phyloP scores from a whole-genome alignment of 2,329 filamentous ascomycete genomes.

The Fulvia fulva region DNA sequence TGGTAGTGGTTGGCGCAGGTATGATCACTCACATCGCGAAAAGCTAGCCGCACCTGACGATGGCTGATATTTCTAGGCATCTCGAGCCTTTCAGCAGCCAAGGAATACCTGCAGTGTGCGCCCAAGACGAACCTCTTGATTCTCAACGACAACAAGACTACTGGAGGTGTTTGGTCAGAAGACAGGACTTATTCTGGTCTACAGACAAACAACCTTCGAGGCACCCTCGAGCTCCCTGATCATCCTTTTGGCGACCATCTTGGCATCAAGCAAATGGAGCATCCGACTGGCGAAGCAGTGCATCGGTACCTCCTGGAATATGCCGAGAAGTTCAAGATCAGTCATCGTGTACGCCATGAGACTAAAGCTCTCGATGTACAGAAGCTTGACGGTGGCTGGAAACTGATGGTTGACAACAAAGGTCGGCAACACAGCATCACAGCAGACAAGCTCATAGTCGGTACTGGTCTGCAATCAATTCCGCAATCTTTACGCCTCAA shows the following conservation, averaged over 20 bases:
- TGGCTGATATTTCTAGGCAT: constrained; percentile 4
- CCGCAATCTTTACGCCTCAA: constrained; percentile 4
- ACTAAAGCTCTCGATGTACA: constrained; percentile 8
- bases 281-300: constrained; percentile 10
- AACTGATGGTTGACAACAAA: constrained; percentile 1
- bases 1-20: constrained; percentile 14
- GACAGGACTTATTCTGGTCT: constrained; percentile 13
- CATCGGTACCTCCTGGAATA: constrained; percentile 12
- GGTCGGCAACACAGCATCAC: not conserved
- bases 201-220: constrained; percentile 10
- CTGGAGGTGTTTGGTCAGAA: constrained; percentile 13
- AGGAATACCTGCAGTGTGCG: constrained; percentile 11
- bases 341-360: constrained; percentile 4
- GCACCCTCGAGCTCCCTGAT: constrained; percentile 12
- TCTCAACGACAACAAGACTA: constrained; percentile 11
- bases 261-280: constrained; percentile 4
- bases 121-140: constrained; percentile 9
- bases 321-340: constrained; percentile 6
- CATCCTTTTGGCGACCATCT: constrained; percentile 10
- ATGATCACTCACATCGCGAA: not conserved
- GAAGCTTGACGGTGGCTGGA: constrained; percentile 10
- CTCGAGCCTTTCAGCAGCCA: constrained; percentile 9
- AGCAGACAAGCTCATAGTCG: constrained; percentile 12
- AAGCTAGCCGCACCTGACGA: not conserved
- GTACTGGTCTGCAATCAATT: constrained; percentile 2